Evolutionary conservation across 2,329 filamentous ascomycete species (phyloP), one percentile per base, ranked within the genome.

Genomic region (Sporothrix schenckii): DNA sequence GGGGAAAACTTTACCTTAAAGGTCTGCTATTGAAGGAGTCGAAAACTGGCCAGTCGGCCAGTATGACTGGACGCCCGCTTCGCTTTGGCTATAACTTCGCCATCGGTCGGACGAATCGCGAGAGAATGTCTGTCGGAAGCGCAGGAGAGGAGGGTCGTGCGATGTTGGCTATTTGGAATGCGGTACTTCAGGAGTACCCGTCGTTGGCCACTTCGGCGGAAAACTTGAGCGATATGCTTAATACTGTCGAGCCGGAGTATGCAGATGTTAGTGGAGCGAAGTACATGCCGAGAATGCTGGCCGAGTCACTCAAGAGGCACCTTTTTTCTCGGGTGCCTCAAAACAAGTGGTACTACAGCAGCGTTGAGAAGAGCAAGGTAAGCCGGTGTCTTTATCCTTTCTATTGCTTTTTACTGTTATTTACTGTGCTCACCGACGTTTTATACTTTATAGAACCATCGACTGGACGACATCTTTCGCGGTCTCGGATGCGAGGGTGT

Each of bases 81-180:
- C 13, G 41, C 1, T 63, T 16, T 24, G 60, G 60, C 21, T 63
- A 63, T 14, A 63, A 49, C 60, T 63, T 63, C 13, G 60, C 21
- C 3, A 1, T 11, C 10, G 60, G 58, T 27, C 39, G 7, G 58
- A 63, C 58, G 3, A 19, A 63, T 11, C 41, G 41, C 10, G 58
- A 44, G 4, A 13, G 58, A 44, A 13, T 2, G 41, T 63, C 19
- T 7, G 7, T 47, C 9, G n/a, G 39, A 9, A 63, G 21, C 34
- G 39, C 21, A 4, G 3, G 1, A 4, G 39, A 49, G 21, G 60
- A 63, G 41, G 41, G 30, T 10, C 1, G 41, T 9, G 60, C 60
- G 2, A 63, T 63, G 19, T 2, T 63, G 11, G 60, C 6, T 4
- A 49, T 63, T 4, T 63, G 41, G 60, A n/a, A 63, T 16, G 27